These are phyloP conservation scores for Linnemannia elongata DNA, from an alignment of 192 early-diverging fungal species.

Conservation along the genomic window DNA sequence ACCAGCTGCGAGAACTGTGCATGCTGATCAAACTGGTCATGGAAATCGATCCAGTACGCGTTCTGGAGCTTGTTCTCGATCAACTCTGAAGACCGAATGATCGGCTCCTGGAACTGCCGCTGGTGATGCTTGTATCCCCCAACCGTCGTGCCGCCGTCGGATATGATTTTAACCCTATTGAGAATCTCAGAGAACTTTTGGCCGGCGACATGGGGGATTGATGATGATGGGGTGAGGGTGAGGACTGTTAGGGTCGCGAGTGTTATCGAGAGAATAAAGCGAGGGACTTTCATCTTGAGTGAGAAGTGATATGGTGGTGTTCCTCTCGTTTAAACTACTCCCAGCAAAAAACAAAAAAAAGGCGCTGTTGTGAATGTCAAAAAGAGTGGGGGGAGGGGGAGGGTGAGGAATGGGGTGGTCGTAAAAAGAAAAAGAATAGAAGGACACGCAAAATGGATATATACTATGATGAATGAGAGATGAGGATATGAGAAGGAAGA, in stretches of 20 bases:
- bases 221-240: not conserved
- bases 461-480: not conserved
- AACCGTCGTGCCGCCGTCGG: conserved; percentile 37
- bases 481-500: no score
- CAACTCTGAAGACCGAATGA: conserved; percentile 20
- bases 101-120: conserved; percentile 38
- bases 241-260: conserved; percentile 15
- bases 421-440: conserved; percentile 1
- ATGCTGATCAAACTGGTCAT: conserved; percentile 40
- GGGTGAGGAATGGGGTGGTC: not conserved
- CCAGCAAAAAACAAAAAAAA: not conserved
- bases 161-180: conserved; percentile 23
- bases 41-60: conserved; percentile 55
- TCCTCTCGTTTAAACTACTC: not conserved
- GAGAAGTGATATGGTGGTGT: not conserved
- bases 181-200: conserved; percentile 24
- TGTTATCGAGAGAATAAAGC: conserved; percentile 28
- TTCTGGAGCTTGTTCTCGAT: conserved; percentile 38
- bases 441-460: not conserved
- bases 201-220: not conserved
- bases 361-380: not conserved
- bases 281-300: conserved; percentile 20
- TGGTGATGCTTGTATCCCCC: conserved; percentile 38
- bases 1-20: conserved; percentile 31
- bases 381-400: not conserved